These are phyloP conservation scores for Hypoxylon rickii DNA, from an alignment of 495 filamentous ascomycete genomes.

Conservation along the genomic window DNA sequence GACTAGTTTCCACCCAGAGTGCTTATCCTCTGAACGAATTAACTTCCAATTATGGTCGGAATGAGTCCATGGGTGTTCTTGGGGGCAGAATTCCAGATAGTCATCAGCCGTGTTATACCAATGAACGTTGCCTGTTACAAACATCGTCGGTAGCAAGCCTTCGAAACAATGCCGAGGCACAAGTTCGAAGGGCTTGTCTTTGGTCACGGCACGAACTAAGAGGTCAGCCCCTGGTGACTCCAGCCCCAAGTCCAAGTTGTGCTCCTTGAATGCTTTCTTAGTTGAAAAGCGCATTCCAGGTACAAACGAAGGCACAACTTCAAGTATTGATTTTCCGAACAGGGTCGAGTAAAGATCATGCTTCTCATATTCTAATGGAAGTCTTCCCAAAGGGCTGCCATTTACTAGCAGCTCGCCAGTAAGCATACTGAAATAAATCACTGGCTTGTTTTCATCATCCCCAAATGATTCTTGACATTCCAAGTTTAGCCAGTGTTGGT, in stretches of 20 bases:
- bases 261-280: conserved; percentile 29
- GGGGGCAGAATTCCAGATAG: conserved; percentile 56
- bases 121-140: conserved; percentile 57
- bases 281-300: conserved; percentile 53
- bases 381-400: conserved; percentile 53
- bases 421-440: conserved; percentile 58
- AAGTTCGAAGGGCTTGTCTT: conserved; percentile 44
- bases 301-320: conserved; percentile 52
- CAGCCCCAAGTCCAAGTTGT: conserved; percentile 51
- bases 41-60: conserved; percentile 39
- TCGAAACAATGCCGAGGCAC: conserved; percentile 49
- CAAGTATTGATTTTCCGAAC: conserved; percentile 47
- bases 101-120: conserved; percentile 53
- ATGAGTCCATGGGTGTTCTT: conserved; percentile 47
- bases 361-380: conserved; percentile 52
- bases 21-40: neutral
- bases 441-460: neutral
- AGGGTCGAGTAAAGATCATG: conserved; percentile 40
- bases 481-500: conserved; percentile 26
- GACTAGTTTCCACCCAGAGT: conserved; percentile 10
- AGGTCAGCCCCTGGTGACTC: conserved; percentile 5
- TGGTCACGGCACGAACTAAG: conserved; percentile 9
- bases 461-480: conserved; percentile 7
- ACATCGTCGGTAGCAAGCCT: conserved; percentile 50
- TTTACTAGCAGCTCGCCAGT: conserved; percentile 62